Evolutionary conservation across 2,329 filamentous ascomycete genomes (phyloP), one percentile per base, ranked within the genome.

Genomic region (Hymenoscyphus fructigenus): DNA sequence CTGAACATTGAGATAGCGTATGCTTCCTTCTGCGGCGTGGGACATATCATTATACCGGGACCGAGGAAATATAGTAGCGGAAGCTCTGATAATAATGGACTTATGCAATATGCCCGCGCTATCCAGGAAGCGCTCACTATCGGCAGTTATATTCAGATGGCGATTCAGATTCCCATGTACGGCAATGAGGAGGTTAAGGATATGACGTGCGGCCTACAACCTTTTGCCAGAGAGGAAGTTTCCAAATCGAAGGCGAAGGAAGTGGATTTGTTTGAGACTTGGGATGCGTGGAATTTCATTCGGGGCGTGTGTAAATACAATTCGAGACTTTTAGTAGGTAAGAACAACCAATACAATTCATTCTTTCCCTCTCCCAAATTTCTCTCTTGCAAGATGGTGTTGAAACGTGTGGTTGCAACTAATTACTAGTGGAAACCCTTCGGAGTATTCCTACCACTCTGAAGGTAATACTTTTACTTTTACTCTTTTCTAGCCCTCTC

Each of bases 281-380:
- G 96, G 96, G 93, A 98, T 78, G 89, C 91, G 1, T 99, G 95
- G 95, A 90, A 99, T 76, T 83, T 89, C 26, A 90, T 99, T 73
- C 86, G 95, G 61, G 89, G 88, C 61, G 82, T 92, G 64, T 97
- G 93, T 84, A 90, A 89, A 79, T 98, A 99, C 78, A 90, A 89
- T 77, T 79, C 84, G 64, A 87, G 92, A 76, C 83, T 99, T 44
- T 90, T 88, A 73, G 87, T 97, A 78, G 91, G 94, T 97, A 89
- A 81, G 92, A 76, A 53, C n/a, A 67, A 72, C 63, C 67, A 73
- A 75, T 75, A 69, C 65, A 71, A 67, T 57, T 55, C 66, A 68
- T 67, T 61, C 63, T 68, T 66, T 69, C 65, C 60, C 63, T 61
- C 64, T 56, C 61, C 17, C 57, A 57, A 29, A 60, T 60, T 14